A percentile compares a stretch with the other conserved stretches of the same genome.
phyloP scores from a whole-genome alignment of 176 grass and related monocot species.

The Phoenix roebelenii region DNA sequence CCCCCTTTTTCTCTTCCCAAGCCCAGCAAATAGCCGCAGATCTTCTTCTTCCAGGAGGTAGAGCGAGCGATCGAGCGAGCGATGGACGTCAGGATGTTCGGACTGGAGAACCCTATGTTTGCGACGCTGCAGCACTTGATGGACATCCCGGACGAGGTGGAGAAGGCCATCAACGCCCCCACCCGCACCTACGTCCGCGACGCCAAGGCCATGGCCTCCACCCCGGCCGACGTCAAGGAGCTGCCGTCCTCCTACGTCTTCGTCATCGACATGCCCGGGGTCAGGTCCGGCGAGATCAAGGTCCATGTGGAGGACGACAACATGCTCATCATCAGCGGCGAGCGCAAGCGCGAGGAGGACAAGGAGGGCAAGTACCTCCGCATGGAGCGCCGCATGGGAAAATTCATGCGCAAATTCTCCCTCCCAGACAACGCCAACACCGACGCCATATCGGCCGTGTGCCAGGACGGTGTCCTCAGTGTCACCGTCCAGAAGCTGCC shows the following conservation, averaged over 20 bases:
- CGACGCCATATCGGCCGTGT: slow-evolving; percentile 48
- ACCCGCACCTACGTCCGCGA: slow-evolving; percentile 57
- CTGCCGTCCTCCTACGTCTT: slow-evolving; percentile 43
- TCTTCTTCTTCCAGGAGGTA: no score
- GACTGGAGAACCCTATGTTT: slow-evolving; percentile 46
- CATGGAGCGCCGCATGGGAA: slow-evolving; percentile 74
- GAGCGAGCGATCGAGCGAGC: not conserved
- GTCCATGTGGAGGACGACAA: slow-evolving; percentile 72
- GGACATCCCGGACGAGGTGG: slow-evolving; percentile 38
- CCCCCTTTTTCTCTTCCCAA: not conserved
- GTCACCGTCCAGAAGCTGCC: slow-evolving; percentile 56
- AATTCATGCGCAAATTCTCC: slow-evolving; percentile 74
- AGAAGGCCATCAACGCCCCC: slow-evolving; percentile 28
- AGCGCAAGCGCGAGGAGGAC: slow-evolving; percentile 37
- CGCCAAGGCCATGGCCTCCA: slow-evolving; percentile 67
- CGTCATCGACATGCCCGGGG: slow-evolving; percentile 77
- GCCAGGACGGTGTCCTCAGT: slow-evolving; percentile 57
- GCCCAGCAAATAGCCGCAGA: not conserved
- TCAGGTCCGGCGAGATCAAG: slow-evolving; percentile 60
- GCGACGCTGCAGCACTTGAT: slow-evolving; percentile 50
- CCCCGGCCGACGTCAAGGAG: slow-evolving; percentile 78
- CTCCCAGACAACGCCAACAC: slow-evolving; percentile 53
- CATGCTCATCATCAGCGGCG: slow-evolving; percentile 65
- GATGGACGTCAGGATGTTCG: slow-evolving; percentile 49
- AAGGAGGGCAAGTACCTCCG: slow-evolving; percentile 69